These are phyloP conservation scores for Lasiodiplodia sp. DNA, from an alignment of 2,329 filamentous ascomycete genomes.

Conservation along the genomic window DNA sequence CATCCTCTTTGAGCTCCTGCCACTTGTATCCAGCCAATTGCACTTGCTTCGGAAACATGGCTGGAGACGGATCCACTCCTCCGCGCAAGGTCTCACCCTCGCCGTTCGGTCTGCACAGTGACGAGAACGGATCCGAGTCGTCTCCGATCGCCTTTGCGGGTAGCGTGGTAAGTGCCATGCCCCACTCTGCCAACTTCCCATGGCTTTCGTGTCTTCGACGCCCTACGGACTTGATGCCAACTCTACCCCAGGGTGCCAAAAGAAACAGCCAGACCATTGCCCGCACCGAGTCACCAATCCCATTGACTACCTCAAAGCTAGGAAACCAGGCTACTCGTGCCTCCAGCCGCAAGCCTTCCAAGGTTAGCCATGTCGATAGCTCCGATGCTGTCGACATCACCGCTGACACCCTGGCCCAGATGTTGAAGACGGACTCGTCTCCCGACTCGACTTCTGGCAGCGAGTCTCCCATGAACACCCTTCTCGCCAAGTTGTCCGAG, in stretches of 20 bases:
- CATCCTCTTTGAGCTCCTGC: slow-evolving; percentile 36
- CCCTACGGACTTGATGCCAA: slow-evolving; percentile 9
- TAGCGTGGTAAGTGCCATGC: slow-evolving; percentile 40
- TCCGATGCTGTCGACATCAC: slow-evolving; percentile 34
- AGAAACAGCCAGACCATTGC: slow-evolving; percentile 34
- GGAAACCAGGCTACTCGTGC: slow-evolving; percentile 36
- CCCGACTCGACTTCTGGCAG: slow-evolving; percentile 11
- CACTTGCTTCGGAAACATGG: slow-evolving; percentile 43
- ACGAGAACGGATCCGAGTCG: slow-evolving; percentile 43
- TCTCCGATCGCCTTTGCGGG: slow-evolving; percentile 44
- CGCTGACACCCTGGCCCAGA: slow-evolving; percentile 23
- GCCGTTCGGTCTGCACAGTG: slow-evolving; percentile 40
- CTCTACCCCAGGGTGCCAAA: slow-evolving; percentile 44
- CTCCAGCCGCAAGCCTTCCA: slow-evolving; percentile 27
- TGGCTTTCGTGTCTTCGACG: slow-evolving; percentile 33
- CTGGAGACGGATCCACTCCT: slow-evolving; percentile 51
- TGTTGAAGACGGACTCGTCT: slow-evolving; percentile 20
- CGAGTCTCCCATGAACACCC: slow-evolving; percentile 61
- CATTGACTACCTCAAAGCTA: slow-evolving; percentile 47
- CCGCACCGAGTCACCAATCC: slow-evolving; percentile 35
- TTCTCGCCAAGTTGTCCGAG: slow-evolving; percentile 76
- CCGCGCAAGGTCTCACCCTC: slow-evolving; percentile 44
- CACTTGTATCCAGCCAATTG: not conserved
- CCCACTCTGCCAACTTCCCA: slow-evolving; percentile 32
- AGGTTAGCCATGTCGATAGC: slow-evolving; percentile 41